Evolutionary conservation across 2,329 filamentous ascomycete species (phyloP).

Genomic region (Ophiostoma sp.): DNA sequence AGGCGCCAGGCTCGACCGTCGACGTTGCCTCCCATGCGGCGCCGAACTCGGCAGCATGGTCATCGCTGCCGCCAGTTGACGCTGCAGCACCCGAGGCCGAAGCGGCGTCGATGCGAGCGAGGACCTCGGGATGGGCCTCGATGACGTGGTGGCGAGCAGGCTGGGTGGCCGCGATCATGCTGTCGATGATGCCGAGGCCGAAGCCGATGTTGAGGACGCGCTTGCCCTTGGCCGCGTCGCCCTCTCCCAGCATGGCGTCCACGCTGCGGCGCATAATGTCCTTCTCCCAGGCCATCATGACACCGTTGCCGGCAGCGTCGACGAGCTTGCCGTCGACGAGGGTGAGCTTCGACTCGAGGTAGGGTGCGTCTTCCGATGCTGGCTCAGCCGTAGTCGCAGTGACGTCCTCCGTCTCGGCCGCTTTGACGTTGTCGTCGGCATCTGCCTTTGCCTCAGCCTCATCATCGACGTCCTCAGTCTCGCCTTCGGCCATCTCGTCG

Average conservation of each 20-base stretch:
- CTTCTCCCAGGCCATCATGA: conserved; percentile 93
- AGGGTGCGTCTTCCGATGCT: conserved; percentile 40
- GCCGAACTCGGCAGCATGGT: conserved; percentile 44
- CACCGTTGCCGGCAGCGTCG: conserved; percentile 70
- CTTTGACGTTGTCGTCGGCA: neutral
- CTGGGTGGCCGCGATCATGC: conserved; percentile 62
- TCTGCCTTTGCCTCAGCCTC: neutral
- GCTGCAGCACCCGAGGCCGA: too few relatives aligned
- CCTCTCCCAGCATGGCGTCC: conserved; percentile 55
- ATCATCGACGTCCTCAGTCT: conserved; percentile 33
- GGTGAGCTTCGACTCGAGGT: conserved; percentile 61
- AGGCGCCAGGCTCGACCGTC: conserved; percentile 57
- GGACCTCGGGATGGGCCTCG: conserved; percentile 75
- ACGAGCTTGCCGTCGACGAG: conserved; percentile 63
- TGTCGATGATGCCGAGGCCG: conserved; percentile 84
- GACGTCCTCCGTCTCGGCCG: conserved; percentile 27
- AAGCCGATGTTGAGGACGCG: conserved; percentile 81
- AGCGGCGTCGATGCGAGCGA: conserved; percentile 51
- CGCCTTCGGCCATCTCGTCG: conserved; percentile 35
- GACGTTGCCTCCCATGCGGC: conserved; percentile 48
- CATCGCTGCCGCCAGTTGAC: conserved; percentile 33
- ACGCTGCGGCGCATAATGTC: conserved; percentile 78
- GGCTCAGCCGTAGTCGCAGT: conserved; percentile 36
- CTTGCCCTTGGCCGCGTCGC: conserved; percentile 42
- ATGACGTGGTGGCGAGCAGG: conserved; percentile 75